phyloP scores from a whole-genome alignment of 192 early-diverging fungal genomes.

The Coemansia sp. region DNA sequence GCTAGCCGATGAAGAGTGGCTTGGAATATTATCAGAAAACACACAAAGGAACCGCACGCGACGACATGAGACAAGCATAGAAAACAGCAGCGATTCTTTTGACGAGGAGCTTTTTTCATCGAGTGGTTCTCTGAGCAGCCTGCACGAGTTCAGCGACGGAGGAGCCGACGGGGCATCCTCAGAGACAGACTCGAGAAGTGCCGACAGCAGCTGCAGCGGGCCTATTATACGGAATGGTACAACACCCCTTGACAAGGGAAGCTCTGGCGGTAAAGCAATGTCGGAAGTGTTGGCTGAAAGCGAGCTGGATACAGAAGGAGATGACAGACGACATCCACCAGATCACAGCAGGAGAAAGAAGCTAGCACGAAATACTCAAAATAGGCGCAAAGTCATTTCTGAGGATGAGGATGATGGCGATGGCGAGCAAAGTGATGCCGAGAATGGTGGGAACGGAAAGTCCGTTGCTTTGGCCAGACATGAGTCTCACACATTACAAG shows the following conservation, averaged over 20 bases:
- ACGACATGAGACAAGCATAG: conserved; percentile 11
- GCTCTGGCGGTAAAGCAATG: conserved; percentile 5
- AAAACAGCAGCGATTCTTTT: conserved; percentile 15
- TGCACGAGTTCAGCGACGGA: conserved; percentile 48
- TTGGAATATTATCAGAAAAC: conserved; percentile 11
- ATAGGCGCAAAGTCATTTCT: conserved; percentile 34
- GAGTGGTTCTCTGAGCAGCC: conserved; percentile 46
- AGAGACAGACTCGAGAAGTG: background rate
- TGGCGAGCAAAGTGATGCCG: conserved; percentile 3
- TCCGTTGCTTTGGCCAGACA: conserved; percentile 6
- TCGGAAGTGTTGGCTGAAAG: conserved; percentile 21
- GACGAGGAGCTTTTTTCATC: conserved; percentile 49
- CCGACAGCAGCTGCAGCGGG: conserved; percentile 10
- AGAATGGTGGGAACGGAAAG: conserved; percentile 16
- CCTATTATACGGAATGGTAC: conserved; percentile 36
- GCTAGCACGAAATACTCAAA: conserved; percentile 11
- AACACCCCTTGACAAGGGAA: background rate
- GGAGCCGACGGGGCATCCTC: conserved; percentile 8
- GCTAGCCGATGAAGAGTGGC: conserved; percentile 44
- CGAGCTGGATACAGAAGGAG: conserved; percentile 38
- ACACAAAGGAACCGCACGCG: background rate
- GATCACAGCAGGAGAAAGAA: conserved; percentile 5
- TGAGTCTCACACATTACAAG: background rate
- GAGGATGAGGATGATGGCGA: conserved; percentile 38
- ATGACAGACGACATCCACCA: background rate